phyloP scores from a whole-genome alignment of 176 grass and related monocot genomes.

The Microstegium vimineum region DNA sequence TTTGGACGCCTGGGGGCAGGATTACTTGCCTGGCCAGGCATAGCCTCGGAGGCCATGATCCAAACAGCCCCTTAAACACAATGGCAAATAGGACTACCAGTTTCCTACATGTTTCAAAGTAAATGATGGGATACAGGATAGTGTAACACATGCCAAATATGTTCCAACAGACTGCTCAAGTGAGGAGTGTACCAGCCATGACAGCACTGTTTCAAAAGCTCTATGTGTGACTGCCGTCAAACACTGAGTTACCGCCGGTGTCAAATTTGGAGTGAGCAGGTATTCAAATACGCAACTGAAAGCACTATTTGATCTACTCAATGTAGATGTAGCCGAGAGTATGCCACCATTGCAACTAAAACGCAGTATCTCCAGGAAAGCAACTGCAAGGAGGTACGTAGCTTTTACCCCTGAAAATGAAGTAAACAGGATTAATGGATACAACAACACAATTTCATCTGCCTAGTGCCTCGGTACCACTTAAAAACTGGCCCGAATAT shows the following conservation, averaged over 20 bases:
- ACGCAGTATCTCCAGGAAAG: conserved; percentile 94
- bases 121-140: conserved; percentile 13
- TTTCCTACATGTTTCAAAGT: background rate
- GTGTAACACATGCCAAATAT: conserved; percentile 19
- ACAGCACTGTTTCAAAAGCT: conserved; percentile 83
- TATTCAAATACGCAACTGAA: conserved; percentile 97
- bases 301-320: conserved; percentile 81
- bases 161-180: conserved; percentile 25
- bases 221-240: conserved; percentile 82
- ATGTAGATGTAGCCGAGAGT: conserved; percentile 54
- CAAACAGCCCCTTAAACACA: background rate
- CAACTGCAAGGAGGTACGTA: conserved; percentile 94
- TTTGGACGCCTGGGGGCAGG: background rate
- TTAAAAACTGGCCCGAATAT: conserved; percentile 12
- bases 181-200: conserved; percentile 76
- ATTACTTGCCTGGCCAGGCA: background rate
- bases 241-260: conserved; percentile 84
- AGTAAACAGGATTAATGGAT: conserved; percentile 35
- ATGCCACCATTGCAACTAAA: conserved; percentile 91
- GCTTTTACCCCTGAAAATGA: conserved; percentile 86
- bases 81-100: background rate
- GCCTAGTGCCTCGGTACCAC: background rate
- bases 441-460: conserved; percentile 13
- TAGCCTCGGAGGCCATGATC: background rate
- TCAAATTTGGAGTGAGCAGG: conserved; percentile 93